phyloP scores from a whole-genome alignment of 2,329 filamentous ascomycete species.

The Neonectria sp. region DNA sequence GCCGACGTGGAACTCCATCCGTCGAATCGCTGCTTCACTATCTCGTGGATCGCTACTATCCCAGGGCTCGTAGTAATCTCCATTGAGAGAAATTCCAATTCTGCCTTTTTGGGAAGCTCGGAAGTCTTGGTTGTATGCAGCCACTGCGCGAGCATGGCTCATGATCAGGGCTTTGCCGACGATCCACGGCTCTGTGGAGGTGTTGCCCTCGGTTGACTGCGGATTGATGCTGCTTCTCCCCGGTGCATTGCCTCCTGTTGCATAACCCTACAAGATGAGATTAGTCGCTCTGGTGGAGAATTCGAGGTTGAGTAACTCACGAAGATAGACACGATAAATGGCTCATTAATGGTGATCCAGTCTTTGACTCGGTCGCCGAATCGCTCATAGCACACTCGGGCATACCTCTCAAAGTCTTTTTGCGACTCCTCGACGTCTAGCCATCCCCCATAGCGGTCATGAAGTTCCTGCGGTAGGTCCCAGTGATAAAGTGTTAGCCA shows the following conservation, averaged over 20 bases:
- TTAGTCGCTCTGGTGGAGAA: background rate
- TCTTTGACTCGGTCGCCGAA: slow-evolving; percentile 59
- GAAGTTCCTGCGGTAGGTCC: slow-evolving; percentile 62
- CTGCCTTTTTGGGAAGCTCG: slow-evolving; percentile 46
- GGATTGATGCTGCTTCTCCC: slow-evolving; percentile 49
- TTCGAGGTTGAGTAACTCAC: slow-evolving; percentile 13
- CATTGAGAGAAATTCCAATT: slow-evolving; percentile 56
- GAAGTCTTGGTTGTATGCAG: slow-evolving; percentile 53
- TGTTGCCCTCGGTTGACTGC: slow-evolving; percentile 47
- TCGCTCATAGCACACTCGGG: slow-evolving; percentile 53
- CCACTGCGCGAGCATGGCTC: slow-evolving; percentile 53
- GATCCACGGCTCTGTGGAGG: slow-evolving; percentile 55
- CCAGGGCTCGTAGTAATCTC: slow-evolving; percentile 57
- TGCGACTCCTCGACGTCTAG: slow-evolving; percentile 51
- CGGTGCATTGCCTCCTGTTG: slow-evolving; percentile 54
- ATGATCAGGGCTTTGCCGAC: slow-evolving; percentile 55
- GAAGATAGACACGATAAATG: slow-evolving; percentile 56
- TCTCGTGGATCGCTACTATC: slow-evolving; percentile 47
- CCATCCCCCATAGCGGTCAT: slow-evolving; percentile 56
- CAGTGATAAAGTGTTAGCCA: slow-evolving; percentile 77
- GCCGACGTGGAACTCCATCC: slow-evolving; percentile 57
- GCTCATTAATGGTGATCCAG: slow-evolving; percentile 60
- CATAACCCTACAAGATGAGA: slow-evolving; percentile 45
- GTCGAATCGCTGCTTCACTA: slow-evolving; percentile 50
- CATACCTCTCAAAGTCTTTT: slow-evolving; percentile 55